Conservation (phyloP, 2,329 filamentous ascomycete genomes). For the Aspergillus sp. region DNA sequence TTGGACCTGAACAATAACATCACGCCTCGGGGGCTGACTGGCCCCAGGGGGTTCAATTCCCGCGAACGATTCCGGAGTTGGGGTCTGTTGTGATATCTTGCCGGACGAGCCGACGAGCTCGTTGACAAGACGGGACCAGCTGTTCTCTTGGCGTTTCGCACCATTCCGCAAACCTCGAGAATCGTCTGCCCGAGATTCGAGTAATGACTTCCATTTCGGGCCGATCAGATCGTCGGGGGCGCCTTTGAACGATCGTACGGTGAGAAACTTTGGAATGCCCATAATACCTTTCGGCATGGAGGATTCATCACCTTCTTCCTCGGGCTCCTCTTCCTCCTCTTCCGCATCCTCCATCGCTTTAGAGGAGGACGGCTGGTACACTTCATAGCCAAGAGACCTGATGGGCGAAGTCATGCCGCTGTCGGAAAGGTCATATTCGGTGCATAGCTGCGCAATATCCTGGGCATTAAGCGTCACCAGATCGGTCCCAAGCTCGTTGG, state of each 20-base stretch:
- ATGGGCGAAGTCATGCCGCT: slow-evolving; percentile 25
- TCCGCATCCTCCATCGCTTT: slow-evolving; percentile 28
- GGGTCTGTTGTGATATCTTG: slow-evolving; percentile 5
- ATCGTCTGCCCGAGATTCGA: neutral
- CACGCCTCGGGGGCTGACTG: slow-evolving; percentile 14
- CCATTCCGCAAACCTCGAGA: slow-evolving; percentile 3
- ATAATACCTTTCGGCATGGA: neutral
- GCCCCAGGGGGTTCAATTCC: slow-evolving; percentile 5
- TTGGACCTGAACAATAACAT: slow-evolving; percentile 65
- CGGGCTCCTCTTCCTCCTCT: slow-evolving; percentile 40
- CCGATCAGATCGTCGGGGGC: too few relatives aligned
- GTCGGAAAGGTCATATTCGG: slow-evolving; percentile 32
- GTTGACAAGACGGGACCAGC: slow-evolving; percentile 26
- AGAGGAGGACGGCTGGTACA: slow-evolving; percentile 33
- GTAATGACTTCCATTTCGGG: too few relatives aligned
- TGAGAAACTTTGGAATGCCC: too few relatives aligned
- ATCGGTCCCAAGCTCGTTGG: slow-evolving; percentile 44
- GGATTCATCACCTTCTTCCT: slow-evolving; percentile 9
- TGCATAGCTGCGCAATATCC: slow-evolving; percentile 37
- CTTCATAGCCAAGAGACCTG: slow-evolving; percentile 45
- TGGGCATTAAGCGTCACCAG: slow-evolving; percentile 37
- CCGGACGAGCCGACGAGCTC: slow-evolving; percentile 23
- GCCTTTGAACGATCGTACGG: too few relatives aligned
- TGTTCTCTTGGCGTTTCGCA: slow-evolving; percentile 18
- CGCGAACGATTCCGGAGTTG: slow-evolving; percentile 6